Conservation (phyloP, 1,284 basidiomycete species). For the Anthracocystis walkeri region DNA sequence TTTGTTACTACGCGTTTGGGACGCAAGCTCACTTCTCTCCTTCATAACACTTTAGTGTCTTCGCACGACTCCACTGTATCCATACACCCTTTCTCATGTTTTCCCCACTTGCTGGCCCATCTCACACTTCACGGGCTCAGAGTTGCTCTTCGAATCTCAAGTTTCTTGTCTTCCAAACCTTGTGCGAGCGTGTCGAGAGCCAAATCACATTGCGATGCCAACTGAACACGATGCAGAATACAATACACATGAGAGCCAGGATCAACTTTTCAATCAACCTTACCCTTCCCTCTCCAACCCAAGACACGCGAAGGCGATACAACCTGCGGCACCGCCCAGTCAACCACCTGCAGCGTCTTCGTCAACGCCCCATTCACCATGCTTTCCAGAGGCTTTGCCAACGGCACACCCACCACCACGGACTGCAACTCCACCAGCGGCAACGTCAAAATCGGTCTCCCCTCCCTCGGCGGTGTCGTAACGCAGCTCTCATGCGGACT, state of each 20-base stretch:
- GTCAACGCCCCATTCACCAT: conserved; percentile 12
- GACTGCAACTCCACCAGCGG: conserved; percentile 14
- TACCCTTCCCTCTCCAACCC: conserved; percentile 13
- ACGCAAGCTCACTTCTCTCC: conserved; percentile 10
- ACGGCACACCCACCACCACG: conserved; percentile 10
- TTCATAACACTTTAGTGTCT: not conserved
- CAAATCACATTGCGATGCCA: not conserved
- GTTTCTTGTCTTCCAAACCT: not conserved
- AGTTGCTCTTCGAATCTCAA: conserved; percentile 5
- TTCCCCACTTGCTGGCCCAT: conserved; percentile 34
- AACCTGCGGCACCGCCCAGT: conserved; percentile 14
- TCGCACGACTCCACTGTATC: conserved; percentile 29
- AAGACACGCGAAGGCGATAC: conserved; percentile 3
- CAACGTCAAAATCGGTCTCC: not conserved
- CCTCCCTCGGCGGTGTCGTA: conserved; percentile 15
- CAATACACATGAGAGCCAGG: not conserved
- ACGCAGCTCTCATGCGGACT: conserved; percentile 36
- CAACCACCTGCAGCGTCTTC: conserved; percentile 11
- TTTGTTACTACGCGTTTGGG: conserved; percentile 8
- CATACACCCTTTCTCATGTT: conserved; percentile 10
- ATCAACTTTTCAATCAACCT: conserved; percentile 19
- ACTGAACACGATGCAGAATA: conserved; percentile 3
- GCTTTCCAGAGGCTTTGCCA: conserved; percentile 10
- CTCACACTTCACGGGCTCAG: conserved; percentile 27
- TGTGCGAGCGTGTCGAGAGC: not conserved